Conservation (phyloP, 202 grass and related monocot genomes). For the Zizania palustris region DNA sequence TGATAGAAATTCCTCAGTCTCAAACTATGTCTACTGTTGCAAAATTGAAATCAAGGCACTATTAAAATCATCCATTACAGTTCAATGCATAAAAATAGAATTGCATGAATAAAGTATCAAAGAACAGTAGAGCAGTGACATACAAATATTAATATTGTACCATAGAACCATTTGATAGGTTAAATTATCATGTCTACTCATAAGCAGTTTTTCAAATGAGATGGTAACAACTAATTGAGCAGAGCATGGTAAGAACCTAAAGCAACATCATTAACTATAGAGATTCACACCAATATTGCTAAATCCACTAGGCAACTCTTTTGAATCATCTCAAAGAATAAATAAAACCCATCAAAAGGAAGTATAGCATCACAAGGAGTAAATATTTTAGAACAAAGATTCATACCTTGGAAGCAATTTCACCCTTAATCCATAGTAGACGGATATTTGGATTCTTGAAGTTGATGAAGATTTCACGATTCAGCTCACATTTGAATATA, state of each 20-base stretch:
- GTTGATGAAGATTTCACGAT: too few species aligned
- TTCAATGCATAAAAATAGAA: not conserved
- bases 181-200: conserved; percentile 43
- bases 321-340: too few species aligned
- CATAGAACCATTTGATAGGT: conserved; percentile 43
- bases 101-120: not conserved
- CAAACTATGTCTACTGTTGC: not conserved
- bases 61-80: not conserved
- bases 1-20: not conserved
- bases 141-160: conserved; percentile 36
- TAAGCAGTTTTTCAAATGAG: conserved; percentile 44
- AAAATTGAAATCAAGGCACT: too few species aligned
- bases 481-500: too few species aligned
- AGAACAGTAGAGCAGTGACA: conserved; percentile 18
- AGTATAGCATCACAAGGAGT: too few species aligned
- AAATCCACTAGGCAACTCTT: conserved; percentile 46
- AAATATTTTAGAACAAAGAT: too few species aligned
- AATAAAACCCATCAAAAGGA: too few species aligned
- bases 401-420: too few species aligned
- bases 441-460: too few species aligned
- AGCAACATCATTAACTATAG: conserved; percentile 44
- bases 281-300: conserved; percentile 41
- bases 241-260: conserved; percentile 36
- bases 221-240: conserved; percentile 33
- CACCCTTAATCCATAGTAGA: too few species aligned